phyloP scores from a whole-genome alignment of 1,284 basidiomycete genomes.

The Pseudozyma sp. region DNA sequence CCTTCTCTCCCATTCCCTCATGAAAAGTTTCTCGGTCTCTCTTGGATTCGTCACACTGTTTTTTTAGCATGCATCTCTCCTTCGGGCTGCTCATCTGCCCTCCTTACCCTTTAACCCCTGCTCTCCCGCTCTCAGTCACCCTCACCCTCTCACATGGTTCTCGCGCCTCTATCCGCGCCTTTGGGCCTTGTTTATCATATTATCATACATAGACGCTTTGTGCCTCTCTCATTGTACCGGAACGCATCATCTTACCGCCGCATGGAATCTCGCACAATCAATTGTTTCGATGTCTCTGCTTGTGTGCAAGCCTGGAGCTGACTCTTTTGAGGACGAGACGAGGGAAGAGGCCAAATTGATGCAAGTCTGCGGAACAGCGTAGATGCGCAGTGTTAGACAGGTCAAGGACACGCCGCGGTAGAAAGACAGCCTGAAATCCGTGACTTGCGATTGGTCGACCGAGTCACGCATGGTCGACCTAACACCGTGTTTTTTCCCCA shows the following conservation, averaged over 20 bases:
- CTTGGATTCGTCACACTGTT: conserved; percentile 34
- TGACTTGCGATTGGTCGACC: conserved; percentile 33
- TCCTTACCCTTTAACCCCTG: background rate
- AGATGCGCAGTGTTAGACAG: conserved; percentile 5
- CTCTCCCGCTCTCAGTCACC: conserved; percentile 12
- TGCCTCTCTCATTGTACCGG: conserved; percentile 11
- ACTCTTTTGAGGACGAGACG: too few species aligned
- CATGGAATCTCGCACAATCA: conserved; percentile 33
- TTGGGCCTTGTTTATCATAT: conserved; percentile 14
- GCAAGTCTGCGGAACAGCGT: too few species aligned
- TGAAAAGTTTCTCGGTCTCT: conserved; percentile 18
- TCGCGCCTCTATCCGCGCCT: conserved; percentile 12
- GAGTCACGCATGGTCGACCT: background rate
- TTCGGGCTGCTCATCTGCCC: conserved; percentile 20
- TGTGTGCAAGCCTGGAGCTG: background rate
- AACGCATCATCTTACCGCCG: conserved; percentile 28
- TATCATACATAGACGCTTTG: conserved; percentile 11
- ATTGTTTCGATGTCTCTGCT: background rate
- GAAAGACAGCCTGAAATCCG: conserved; percentile 19
- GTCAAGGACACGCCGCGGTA: background rate
- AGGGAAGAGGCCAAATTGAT: too few species aligned
- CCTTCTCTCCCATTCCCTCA: background rate
- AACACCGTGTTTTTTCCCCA: background rate
- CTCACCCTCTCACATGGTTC: conserved; percentile 14
- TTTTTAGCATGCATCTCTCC: conserved; percentile 38